phyloP scores from a whole-genome alignment of 2,329 filamentous ascomycete species.

The Fusarium globosum region DNA sequence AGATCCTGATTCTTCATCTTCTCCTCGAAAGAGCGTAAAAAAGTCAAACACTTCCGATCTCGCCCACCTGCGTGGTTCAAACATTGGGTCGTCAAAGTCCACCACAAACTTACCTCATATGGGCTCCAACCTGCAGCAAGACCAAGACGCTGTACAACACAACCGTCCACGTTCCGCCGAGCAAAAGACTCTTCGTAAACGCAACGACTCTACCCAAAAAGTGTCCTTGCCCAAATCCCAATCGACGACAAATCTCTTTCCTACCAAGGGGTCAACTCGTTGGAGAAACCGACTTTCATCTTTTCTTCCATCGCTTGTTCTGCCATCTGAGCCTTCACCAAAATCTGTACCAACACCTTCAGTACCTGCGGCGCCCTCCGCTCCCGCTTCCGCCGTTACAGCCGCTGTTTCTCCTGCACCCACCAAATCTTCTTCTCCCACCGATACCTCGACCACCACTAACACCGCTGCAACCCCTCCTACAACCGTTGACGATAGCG shows the following conservation, averaged over 20 bases:
- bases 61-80: constrained; percentile 34
- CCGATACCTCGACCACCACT: constrained; percentile 38
- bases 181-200: constrained; percentile 34
- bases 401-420: constrained; percentile 28
- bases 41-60: constrained; percentile 43
- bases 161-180: constrained; percentile 32
- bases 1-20: constrained; percentile 42
- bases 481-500: constrained; percentile 41
- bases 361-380: constrained; percentile 27
- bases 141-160: constrained; percentile 37
- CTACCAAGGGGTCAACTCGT: constrained; percentile 35
- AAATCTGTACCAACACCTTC: constrained; percentile 37
- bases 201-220: constrained; percentile 23
- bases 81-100: constrained; percentile 29
- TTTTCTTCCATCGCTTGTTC: constrained; percentile 53
- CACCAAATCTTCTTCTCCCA: constrained; percentile 43
- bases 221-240: constrained; percentile 33
- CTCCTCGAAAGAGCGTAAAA: constrained; percentile 40
- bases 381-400: constrained; percentile 34
- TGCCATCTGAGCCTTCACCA: constrained; percentile 46
- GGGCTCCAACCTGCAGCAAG: constrained; percentile 17
- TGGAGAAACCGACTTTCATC: constrained; percentile 53
- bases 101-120: constrained; percentile 27
- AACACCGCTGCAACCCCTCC: constrained; percentile 35
- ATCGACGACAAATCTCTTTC: constrained; percentile 30